A percentile compares a stretch with the other conserved stretches of the same genome.
These are phyloP conservation scores for Colletotrichum sp. DNA, from an alignment of 2,329 filamentous ascomycete genomes.

Conservation along the genomic window DNA sequence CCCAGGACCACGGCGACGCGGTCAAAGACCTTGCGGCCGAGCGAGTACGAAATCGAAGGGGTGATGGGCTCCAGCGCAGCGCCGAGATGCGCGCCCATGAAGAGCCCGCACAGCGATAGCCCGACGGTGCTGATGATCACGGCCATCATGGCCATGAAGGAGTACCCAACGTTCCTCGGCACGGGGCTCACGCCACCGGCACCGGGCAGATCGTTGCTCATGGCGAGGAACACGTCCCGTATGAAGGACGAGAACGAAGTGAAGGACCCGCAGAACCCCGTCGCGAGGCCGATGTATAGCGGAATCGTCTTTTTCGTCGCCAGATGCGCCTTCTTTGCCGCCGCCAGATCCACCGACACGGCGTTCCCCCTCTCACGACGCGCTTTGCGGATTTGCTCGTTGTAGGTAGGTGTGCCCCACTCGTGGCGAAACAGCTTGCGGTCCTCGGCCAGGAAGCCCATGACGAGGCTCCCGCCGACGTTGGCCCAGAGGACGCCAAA, in stretches of 20 bases:
- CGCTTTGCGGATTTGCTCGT: conserved; percentile 36
- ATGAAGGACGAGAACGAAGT: conserved; percentile 91
- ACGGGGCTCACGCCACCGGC: conserved; percentile 33
- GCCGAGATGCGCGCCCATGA: conserved; percentile 77
- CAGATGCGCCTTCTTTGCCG: conserved; percentile 61
- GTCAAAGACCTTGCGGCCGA: conserved; percentile 68
- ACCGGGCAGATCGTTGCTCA: conserved; percentile 72
- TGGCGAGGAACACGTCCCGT: conserved; percentile 77
- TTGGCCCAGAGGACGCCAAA: conserved; percentile 87
- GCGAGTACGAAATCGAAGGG: conserved; percentile 62
- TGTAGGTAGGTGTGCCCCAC: conserved; percentile 56
- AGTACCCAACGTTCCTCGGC: conserved; percentile 73
- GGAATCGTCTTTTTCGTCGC: conserved; percentile 84
- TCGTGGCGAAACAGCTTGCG: conserved; percentile 73
- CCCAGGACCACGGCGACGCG: conserved; percentile 66
- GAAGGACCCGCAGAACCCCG: conserved; percentile 87
- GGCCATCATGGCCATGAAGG: conserved; percentile 79
- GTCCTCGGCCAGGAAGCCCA: conserved; percentile 88
- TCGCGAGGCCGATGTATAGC: conserved; percentile 84
- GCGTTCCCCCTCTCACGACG: conserved; percentile 37
- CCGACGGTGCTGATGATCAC: conserved; percentile 75
- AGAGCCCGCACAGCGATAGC: conserved; percentile 71
- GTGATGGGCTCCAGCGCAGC: conserved; percentile 60
- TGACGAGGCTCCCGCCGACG: conserved; percentile 77
- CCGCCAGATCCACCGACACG: conserved; percentile 38